A percentile compares a stretch with the other conserved stretches of the same genome.
phyloP scores from a whole-genome alignment of 106 monocot genomes.

The Gastrodia elata region DNA sequence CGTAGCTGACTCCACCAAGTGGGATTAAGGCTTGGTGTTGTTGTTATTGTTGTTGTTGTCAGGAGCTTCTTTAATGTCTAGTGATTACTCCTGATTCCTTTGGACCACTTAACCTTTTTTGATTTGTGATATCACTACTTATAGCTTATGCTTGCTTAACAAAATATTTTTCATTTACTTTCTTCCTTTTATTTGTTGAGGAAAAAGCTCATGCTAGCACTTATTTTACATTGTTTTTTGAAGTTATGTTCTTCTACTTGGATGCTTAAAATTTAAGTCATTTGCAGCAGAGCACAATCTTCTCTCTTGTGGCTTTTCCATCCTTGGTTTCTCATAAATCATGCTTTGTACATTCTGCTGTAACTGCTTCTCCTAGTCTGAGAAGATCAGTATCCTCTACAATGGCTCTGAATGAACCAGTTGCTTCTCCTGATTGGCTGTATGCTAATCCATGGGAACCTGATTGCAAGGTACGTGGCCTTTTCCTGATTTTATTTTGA shows the following conservation, averaged over 20 bases:
- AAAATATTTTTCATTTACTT: too few relatives aligned
- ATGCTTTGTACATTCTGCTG: constrained; percentile 17
- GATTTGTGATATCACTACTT: background rate
- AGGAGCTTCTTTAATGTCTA: too few relatives aligned
- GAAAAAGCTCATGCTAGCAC: background rate
- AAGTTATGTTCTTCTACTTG: background rate
- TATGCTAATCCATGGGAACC: constrained; percentile 43
- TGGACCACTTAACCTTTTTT: too few relatives aligned
- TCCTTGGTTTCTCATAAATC: constrained; percentile 17
- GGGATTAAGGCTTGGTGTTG: too few relatives aligned
- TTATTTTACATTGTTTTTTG: background rate
- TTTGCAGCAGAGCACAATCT: constrained; percentile 15
- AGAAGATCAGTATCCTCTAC: too few relatives aligned
- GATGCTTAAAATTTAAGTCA: background rate
- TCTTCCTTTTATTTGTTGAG: background rate
- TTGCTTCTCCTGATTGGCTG: constrained; percentile 72
- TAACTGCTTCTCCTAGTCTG: constrained; percentile 18
- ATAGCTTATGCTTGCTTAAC: background rate
- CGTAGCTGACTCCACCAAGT: too few relatives aligned
- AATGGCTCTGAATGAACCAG: constrained; percentile 26
- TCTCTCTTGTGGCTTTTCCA: background rate
- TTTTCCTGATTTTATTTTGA: background rate
- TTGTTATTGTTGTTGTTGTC: too few relatives aligned
- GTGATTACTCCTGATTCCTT: too few relatives aligned
- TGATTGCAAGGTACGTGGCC: constrained; percentile 40